Conservation (phyloP, 2,329 filamentous ascomycete species). For the Magnaporthiopsis incrustans region DNA sequence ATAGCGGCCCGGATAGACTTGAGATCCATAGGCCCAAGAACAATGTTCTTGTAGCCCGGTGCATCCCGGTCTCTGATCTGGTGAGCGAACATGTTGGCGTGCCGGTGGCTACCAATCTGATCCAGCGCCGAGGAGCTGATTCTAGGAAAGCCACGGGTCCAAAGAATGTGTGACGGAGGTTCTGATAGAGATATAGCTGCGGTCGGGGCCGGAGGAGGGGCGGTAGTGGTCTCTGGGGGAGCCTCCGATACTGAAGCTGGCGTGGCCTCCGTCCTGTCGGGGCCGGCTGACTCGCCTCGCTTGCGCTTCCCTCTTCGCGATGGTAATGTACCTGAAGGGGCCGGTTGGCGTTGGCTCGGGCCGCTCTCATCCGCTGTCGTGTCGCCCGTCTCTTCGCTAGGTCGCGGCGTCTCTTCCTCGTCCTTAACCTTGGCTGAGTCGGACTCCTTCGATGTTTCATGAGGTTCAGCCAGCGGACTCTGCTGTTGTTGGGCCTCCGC, state of each 20-base stretch:
- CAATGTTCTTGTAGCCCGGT: constrained; percentile 66
- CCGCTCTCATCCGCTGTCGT: constrained; percentile 47
- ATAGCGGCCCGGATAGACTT: constrained; percentile 71
- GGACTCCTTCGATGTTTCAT: constrained; percentile 32
- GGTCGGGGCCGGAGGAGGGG: background rate
- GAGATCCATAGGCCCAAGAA: constrained; percentile 68
- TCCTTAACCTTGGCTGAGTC: constrained; percentile 45
- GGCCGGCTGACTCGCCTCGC: constrained; percentile 40
- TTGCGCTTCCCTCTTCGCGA: constrained; percentile 44
- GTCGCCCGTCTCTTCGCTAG: constrained; percentile 46
- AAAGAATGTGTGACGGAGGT: constrained; percentile 48
- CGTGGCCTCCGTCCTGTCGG: constrained; percentile 23
- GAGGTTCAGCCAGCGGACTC: constrained; percentile 22
- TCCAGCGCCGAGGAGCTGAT: constrained; percentile 67
- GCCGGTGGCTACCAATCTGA: constrained; percentile 67
- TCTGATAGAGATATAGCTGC: background rate
- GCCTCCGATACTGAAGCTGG: constrained; percentile 24
- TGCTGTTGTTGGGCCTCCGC: background rate
- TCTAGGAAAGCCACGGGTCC: constrained; percentile 67
- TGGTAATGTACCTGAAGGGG: constrained; percentile 29
- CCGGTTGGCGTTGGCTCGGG: constrained; percentile 28
- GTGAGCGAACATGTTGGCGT: constrained; percentile 72
- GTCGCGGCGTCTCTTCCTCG: constrained; percentile 48
- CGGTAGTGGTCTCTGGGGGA: background rate
- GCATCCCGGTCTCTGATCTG: constrained; percentile 68